These are phyloP conservation scores for Saccharum hybrid DNA, from an alignment of 202 grass and related monocot species.

Conservation along the genomic window DNA sequence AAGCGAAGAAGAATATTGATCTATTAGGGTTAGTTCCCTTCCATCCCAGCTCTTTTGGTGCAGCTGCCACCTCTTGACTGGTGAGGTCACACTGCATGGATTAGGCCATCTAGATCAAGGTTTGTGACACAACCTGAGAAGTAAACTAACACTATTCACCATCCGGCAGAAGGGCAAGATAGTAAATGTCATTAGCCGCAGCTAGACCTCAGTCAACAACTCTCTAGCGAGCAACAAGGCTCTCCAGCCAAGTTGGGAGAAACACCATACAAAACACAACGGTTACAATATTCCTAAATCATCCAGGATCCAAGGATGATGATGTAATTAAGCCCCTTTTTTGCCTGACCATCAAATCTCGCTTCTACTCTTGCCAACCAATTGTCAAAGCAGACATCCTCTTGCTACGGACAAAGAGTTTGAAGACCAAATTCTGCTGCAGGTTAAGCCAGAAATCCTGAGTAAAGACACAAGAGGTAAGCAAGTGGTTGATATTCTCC, in stretches of 20 bases:
- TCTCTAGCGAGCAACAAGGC: neutral
- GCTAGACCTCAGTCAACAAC: neutral
- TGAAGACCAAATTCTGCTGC: neutral
- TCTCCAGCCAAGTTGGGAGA: neutral
- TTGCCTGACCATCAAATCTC: neutral
- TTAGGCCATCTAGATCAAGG: constrained; percentile 8
- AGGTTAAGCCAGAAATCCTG: neutral
- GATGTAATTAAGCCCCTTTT: neutral
- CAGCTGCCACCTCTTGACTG: neutral
- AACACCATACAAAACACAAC: neutral
- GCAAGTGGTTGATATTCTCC: neutral
- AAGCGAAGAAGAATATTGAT: neutral
- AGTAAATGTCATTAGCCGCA: neutral
- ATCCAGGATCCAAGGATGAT: neutral
- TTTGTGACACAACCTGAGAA: neutral
- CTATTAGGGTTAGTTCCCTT: neutral
- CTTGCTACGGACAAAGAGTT: neutral
- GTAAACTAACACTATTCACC: neutral
- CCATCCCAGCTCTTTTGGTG: neutral
- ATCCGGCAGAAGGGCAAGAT: neutral
- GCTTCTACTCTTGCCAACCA: neutral
- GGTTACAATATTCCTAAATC: neutral
- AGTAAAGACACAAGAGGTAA: neutral
- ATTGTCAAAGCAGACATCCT: neutral
- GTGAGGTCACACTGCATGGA: neutral